Base-by-base conservation (phyloP, 352 stramenopile species). In the Pythium brachiatum region DNA sequence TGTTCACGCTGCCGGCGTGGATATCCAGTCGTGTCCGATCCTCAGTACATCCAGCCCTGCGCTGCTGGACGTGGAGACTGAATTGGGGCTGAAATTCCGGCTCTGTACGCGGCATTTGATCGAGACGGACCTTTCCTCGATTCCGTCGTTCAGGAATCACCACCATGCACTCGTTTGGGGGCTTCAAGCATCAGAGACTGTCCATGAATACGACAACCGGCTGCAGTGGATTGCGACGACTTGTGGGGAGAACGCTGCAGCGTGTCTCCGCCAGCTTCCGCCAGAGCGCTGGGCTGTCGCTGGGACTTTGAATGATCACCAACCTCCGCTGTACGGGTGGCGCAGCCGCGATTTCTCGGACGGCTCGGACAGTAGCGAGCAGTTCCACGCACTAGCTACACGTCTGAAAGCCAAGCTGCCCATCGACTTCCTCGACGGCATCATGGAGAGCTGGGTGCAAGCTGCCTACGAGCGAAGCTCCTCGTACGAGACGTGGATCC, bases 91-190 rank as follows among this genome's bases (percentile, higher is more conserved):
- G 20, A 83, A 69, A 7, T 66, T 85, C 29, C 70, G 74, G 7
- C 78, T 81, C 60, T 88, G 78, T 51, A 88, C 78, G 23, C 61
- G 64, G n/a, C 70, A 74, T 57, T 72, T 88, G 34, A 83, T 88
- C 32, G 76, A 88, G 47, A 69, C 66, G 9, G 76, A 83, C 34
- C 56, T 88, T 13, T 32, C 64, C 13, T 68, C 72, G 46, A 70
- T 80, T 15, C 54, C 55, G 6, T 61, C 67, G 9, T 85, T 88
- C 36, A 83, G 74, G 44, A 56, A 57, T 41, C 70, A 83, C 46
- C 79, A 86, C 41, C 72, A 83, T 44, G 60, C 70, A n/a, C 57
- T 86, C 23, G 66, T 88, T 4, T 86, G 73, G 70, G 79, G 73
- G 13, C 48, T 86, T 4, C 79, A 88, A 61, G 57, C 70, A 23